A percentile compares a stretch with the other conserved stretches of the same genome.
These are phyloP conservation scores for Globisporangium cylindrosporum DNA, from an alignment of 352 stramenopile genomes.

Conservation along the genomic window DNA sequence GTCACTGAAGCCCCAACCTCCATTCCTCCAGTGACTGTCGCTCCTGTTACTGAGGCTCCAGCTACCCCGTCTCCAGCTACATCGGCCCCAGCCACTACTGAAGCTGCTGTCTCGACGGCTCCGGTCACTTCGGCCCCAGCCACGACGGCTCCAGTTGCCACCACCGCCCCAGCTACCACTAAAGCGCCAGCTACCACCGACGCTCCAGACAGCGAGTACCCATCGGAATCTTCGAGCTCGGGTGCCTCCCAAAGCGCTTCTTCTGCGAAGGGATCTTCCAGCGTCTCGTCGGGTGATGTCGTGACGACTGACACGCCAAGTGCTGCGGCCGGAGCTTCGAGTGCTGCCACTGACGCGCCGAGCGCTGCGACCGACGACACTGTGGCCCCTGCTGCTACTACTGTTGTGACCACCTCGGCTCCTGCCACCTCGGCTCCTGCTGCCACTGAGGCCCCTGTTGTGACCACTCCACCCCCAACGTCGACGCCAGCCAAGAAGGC, in stretches of 20 bases:
- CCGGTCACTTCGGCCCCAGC: constrained; percentile 15
- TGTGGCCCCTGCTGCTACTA: constrained; percentile 10
- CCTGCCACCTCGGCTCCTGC: constrained; percentile 14
- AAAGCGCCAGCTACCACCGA: not conserved
- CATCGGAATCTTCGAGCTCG: not conserved
- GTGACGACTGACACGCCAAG: not conserved
- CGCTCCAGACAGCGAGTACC: not conserved
- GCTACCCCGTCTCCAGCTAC: constrained; percentile 4
- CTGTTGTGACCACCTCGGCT: constrained; percentile 1
- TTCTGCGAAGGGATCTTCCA: not conserved
- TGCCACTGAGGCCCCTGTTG: constrained; percentile 13
- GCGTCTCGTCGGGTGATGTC: not conserved
- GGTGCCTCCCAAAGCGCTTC: not conserved
- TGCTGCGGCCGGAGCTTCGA: not conserved
- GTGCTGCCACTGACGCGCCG: not conserved
- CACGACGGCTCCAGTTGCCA: constrained; percentile 5
- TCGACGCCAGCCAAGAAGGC: constrained; percentile 5
- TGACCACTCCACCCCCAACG: not conserved
- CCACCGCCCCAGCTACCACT: constrained; percentile 7
- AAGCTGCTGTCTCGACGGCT: constrained; percentile 14
- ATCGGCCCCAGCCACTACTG: constrained; percentile 7
- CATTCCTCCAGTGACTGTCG: constrained; percentile 15
- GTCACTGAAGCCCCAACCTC: constrained; percentile 7
- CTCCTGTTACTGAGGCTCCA: constrained; percentile 21
- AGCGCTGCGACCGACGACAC: not conserved